Evolutionary conservation across 2,329 filamentous ascomycete species (phyloP).

Genomic region (Zymoseptoria brevis): DNA sequence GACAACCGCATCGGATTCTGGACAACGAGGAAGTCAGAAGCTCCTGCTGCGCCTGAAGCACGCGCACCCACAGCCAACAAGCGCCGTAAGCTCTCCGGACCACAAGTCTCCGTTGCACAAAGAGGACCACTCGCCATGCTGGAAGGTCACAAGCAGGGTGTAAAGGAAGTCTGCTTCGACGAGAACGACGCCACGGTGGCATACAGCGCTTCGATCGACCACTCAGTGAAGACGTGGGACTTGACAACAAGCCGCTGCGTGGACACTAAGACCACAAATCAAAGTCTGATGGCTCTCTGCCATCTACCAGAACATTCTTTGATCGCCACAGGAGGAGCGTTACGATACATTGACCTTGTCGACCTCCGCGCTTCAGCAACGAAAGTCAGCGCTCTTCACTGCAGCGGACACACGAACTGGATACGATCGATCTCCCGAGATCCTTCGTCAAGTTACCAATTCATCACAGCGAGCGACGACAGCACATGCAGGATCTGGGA

Average conservation of each 20-base stretch:
- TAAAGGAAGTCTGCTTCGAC: slow-evolving; percentile 78
- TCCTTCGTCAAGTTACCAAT: slow-evolving; percentile 59
- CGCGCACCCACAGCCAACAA: slow-evolving; percentile 67
- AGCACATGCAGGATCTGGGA: slow-evolving; percentile 94
- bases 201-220: slow-evolving; percentile 86
- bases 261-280: slow-evolving; percentile 72
- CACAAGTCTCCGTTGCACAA: slow-evolving; percentile 49
- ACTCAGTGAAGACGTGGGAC: slow-evolving; percentile 85
- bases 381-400: slow-evolving; percentile 76
- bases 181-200: slow-evolving; percentile 76
- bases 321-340: slow-evolving; percentile 69
- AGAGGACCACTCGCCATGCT: slow-evolving; percentile 73
- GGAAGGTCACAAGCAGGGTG: slow-evolving; percentile 61
- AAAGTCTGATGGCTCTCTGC: slow-evolving; percentile 71
- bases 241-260: slow-evolving; percentile 72
- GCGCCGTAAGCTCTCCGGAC: slow-evolving; percentile 57
- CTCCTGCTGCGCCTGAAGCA: slow-evolving; percentile 62
- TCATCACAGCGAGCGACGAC: slow-evolving; percentile 85
- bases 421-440: slow-evolving; percentile 53
- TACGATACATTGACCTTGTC: slow-evolving; percentile 83
- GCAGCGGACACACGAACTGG: slow-evolving; percentile 77
- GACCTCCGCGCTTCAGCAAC: slow-evolving; percentile 75
- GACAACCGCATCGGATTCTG: slow-evolving; percentile 84
- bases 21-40: slow-evolving; percentile 69
- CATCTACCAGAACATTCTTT: slow-evolving; percentile 60